phyloP scores from a whole-genome alignment of 2,329 filamentous ascomycete species.

The Scorias spongiosa region DNA sequence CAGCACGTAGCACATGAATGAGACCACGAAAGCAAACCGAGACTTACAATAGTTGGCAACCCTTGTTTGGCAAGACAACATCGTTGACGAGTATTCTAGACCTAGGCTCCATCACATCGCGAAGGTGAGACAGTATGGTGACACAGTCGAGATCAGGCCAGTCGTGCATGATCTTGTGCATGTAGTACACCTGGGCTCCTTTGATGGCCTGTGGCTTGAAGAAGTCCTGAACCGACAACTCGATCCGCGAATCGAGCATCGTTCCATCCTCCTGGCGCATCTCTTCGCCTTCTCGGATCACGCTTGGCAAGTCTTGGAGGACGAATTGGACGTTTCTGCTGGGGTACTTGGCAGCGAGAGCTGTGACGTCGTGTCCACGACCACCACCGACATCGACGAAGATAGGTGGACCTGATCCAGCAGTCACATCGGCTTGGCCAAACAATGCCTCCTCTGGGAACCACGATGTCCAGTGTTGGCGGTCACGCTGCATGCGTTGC shows the following conservation, averaged over 20 bases:
- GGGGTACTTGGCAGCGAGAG: conserved; percentile 6
- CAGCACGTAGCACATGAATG: not conserved
- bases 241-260: conserved; percentile 2
- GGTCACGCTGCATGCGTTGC: conserved; percentile 3
- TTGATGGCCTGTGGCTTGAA: conserved; percentile 17
- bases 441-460: conserved; percentile 1
- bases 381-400: conserved; percentile 15
- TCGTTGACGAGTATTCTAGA: conserved; percentile 2
- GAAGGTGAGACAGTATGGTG: conserved; percentile 6
- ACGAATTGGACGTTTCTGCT: conserved; percentile 10
- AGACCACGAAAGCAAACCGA: not conserved
- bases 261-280: not conserved
- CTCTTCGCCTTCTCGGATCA: conserved; percentile 8
- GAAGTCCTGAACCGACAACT: conserved; percentile 16
- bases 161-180: conserved; percentile 7
- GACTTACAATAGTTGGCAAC: conserved; percentile 1
- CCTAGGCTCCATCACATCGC: conserved; percentile 4
- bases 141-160: conserved; percentile 6
- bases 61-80: conserved; percentile 1
- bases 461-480: conserved; percentile 5
- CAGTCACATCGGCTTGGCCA: not conserved
- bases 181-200: conserved; percentile 8
- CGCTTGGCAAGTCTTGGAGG: conserved; percentile 13
- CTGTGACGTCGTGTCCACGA: conserved; percentile 10
- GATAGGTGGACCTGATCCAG: conserved; percentile 6